phyloP scores from a whole-genome alignment of 106 monocot genomes.

The Allium sativum region DNA sequence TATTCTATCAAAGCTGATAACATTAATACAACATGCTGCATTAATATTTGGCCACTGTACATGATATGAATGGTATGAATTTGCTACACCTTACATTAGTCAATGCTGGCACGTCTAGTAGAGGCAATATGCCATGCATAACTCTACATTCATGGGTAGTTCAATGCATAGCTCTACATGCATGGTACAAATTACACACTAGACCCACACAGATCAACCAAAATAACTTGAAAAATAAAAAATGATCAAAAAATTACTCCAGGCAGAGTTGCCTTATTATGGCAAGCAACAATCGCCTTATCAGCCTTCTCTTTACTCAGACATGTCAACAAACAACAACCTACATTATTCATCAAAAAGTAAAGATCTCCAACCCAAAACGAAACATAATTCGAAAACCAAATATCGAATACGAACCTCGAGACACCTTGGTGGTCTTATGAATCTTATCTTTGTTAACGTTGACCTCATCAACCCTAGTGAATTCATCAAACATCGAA shows the following conservation, averaged over 20 bases:
- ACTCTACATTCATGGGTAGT: too few species aligned
- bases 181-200: too few species aligned
- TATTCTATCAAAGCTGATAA: too few species aligned
- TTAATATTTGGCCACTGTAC: too few species aligned
- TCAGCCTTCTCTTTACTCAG: constrained; percentile 83
- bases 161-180: too few species aligned
- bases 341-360: constrained; percentile 26
- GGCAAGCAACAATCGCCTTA: constrained; percentile 74
- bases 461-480: constrained; percentile 92
- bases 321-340: constrained; percentile 93
- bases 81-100: too few species aligned
- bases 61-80: too few species aligned
- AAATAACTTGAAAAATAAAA: too few species aligned
- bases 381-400: not conserved
- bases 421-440: constrained; percentile 67
- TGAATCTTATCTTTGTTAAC: constrained; percentile 93
- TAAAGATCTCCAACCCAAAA: constrained; percentile 6
- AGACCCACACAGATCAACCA: too few species aligned
- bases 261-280: constrained; percentile 77
- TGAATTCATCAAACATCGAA: constrained; percentile 76
- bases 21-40: too few species aligned
- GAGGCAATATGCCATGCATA: too few species aligned
- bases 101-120: too few species aligned
- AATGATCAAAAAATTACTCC: constrained; percentile 34
- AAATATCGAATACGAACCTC: constrained; percentile 33